These are phyloP conservation scores for Penicillium verhagenii DNA, from an alignment of 495 filamentous ascomycete genomes.

Conservation along the genomic window DNA sequence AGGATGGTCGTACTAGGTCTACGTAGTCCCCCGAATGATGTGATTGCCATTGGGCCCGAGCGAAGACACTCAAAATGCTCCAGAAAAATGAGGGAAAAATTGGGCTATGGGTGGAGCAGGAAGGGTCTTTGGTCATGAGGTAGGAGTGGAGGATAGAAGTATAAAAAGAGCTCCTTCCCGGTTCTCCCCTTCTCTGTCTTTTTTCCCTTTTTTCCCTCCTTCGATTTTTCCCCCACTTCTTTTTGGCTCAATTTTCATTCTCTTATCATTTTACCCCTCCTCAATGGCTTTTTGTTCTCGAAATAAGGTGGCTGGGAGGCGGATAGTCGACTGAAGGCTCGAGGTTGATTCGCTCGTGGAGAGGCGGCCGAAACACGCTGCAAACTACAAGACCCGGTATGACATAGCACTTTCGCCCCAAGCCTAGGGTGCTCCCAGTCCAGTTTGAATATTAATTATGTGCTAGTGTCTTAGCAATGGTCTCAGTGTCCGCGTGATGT, in stretches of 20 bases:
- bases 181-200: slow-evolving; percentile 6
- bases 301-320: slow-evolving; percentile 42
- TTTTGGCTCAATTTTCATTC: not conserved
- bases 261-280: slow-evolving; percentile 4
- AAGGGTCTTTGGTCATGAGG: slow-evolving; percentile 5
- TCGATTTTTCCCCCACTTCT: slow-evolving; percentile 4
- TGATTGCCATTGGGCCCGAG: slow-evolving; percentile 18
- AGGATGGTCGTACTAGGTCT: slow-evolving; percentile 25
- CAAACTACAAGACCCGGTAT: slow-evolving; percentile 24
- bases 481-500: not conserved
- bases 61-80: slow-evolving; percentile 2
- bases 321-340: slow-evolving; percentile 16
- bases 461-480: not conserved
- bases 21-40: slow-evolving; percentile 14
- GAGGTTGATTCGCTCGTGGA: slow-evolving; percentile 19
- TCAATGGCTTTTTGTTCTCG: slow-evolving; percentile 4
- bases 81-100: slow-evolving; percentile 1
- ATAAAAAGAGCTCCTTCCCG: slow-evolving; percentile 26
- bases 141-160: slow-evolving; percentile 9
- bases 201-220: slow-evolving; percentile 1
- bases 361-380: slow-evolving; percentile 6
- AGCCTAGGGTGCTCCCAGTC: not conserved
- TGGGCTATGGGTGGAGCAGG: slow-evolving; percentile 4
- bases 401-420: slow-evolving; percentile 11
- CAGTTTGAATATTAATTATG: slow-evolving; percentile 4